Percentiles rank a stretch among this genome's conserved stretches.
These are phyloP conservation scores for Alternaria incomplexa DNA, from an alignment of 2,329 filamentous ascomycete species.

Conservation along the genomic window DNA sequence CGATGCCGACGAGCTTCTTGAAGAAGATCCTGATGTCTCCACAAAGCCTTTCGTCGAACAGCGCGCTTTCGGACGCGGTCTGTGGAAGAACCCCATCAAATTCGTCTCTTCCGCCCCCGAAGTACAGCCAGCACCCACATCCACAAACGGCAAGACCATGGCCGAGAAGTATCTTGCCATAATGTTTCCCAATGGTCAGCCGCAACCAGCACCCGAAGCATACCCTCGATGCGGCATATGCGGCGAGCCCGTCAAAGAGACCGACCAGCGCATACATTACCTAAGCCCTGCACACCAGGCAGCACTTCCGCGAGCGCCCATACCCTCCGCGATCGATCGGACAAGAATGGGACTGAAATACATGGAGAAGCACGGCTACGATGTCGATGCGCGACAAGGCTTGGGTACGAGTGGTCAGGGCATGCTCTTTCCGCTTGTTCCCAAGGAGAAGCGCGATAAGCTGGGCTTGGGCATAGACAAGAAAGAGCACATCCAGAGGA, in stretches of 20 bases:
- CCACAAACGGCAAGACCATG: conserved; percentile 57
- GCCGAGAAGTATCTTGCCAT: conserved; percentile 71
- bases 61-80: conserved; percentile 64
- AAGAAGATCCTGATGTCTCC: conserved; percentile 61
- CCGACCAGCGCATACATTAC: conserved; percentile 59
- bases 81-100: conserved; percentile 65
- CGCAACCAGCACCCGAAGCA: conserved; percentile 24
- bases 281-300: conserved; percentile 70
- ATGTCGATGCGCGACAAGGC: conserved; percentile 73
- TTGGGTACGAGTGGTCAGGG: conserved; percentile 74
- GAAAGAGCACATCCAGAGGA: conserved; percentile 50
- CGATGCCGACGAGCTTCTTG: conserved; percentile 21
- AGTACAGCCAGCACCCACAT: conserved; percentile 22
- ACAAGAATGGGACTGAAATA: conserved; percentile 72
- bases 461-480: conserved; percentile 70
- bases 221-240: conserved; percentile 45
- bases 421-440: conserved; percentile 76
- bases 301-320: conserved; percentile 70
- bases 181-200: conserved; percentile 60
- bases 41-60: conserved; percentile 65
- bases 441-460: conserved; percentile 73
- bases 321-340: conserved; percentile 74
- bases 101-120: conserved; percentile 61
- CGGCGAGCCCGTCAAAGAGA: conserved; percentile 40
- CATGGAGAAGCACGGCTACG: conserved; percentile 73